Base-by-base conservation (phyloP, 768 basidiomycete genomes). In the Russula olivacea region DNA sequence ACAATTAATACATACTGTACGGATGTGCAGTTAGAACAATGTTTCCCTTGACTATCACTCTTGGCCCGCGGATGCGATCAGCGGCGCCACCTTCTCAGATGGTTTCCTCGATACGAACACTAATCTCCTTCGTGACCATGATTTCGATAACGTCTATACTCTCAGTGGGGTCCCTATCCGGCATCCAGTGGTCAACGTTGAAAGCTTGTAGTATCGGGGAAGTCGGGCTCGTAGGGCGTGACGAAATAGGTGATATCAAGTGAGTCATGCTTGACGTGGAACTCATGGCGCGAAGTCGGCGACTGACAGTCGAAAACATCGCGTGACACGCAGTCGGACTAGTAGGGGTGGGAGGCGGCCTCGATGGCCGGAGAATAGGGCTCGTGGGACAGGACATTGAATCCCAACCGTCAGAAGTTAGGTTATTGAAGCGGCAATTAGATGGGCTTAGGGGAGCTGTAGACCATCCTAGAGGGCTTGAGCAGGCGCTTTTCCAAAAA, bases 311-410 rank as follows among this genome's bases (percentile, higher is more conserved):
- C 23, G 53, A 55, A 49, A 55, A 38, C 54, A 21, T 55, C 41
- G 40, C 53, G 14, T 60, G 63, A 43, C 17, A 36, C 25, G 63
- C 19, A 54, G 63, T 55, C n/a, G 30, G 58, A 28, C 58, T 51
- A 32, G 58, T 17, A 17, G 58, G 59, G 14, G 17, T 25, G 5
- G 58, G 47, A 25, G 21, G n/a, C 19, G 63, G 36, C 19, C 36
- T 50, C 47, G 63, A 50, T 25, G 53, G 15, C 53, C 47, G 38
- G 19, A 55, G 47, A 50, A 59, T 23, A 7, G 63, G 63, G 53
- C 58, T 64, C n/a, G 63, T 64, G n/a, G 63, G 58, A 52, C 58
- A 55, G 28, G 63, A 64, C 63, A 56, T 50, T 11, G 63, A 23
- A 30, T 25, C 19, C n/a, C 47, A 58, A 47, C 45, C n/a, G 14